Evolutionary conservation across 169 alveolate species (phyloP).

Genomic region (Plasmodium vivax): DNA sequence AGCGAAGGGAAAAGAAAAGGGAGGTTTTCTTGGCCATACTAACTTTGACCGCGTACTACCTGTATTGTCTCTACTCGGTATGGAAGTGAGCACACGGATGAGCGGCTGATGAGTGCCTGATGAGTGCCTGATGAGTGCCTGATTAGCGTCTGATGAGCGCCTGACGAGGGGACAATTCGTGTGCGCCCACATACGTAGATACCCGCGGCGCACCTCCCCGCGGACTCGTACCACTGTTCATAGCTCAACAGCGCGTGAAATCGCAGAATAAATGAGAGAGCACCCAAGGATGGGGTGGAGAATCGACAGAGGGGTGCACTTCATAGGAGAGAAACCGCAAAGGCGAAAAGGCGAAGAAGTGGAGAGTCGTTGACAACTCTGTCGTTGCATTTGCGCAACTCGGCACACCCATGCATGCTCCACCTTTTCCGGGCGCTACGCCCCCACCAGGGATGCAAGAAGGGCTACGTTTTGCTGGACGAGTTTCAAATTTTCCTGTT

Average conservation of each 20-base stretch:
- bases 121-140: background rate
- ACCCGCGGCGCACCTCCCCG: background rate
- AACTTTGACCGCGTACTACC: constrained; percentile 23
- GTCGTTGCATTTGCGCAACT: background rate
- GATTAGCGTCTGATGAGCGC: background rate
- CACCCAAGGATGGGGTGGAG: background rate
- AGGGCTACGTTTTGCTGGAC: constrained; percentile 17
- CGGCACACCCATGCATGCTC: background rate
- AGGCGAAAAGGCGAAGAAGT: background rate
- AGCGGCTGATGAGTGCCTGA: background rate
- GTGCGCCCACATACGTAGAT: background rate
- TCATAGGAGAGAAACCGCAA: background rate
- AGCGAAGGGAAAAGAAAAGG: constrained; percentile 41
- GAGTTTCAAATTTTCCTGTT: constrained; percentile 55
- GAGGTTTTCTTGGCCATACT: constrained; percentile 4
- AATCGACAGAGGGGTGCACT: background rate
- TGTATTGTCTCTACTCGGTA: constrained; percentile 54
- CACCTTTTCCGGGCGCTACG: background rate
- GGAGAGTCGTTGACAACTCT: background rate
- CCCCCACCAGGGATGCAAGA: constrained; percentile 15
- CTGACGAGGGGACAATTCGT: background rate
- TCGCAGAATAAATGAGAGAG: background rate
- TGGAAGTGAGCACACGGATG: background rate
- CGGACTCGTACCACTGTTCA: too few relatives aligned
- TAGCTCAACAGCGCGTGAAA: background rate